Evolutionary conservation across 2,329 filamentous ascomycete genomes (phyloP), one percentile per base, ranked within the genome.

Genomic region (Dissoconium aciculare): DNA sequence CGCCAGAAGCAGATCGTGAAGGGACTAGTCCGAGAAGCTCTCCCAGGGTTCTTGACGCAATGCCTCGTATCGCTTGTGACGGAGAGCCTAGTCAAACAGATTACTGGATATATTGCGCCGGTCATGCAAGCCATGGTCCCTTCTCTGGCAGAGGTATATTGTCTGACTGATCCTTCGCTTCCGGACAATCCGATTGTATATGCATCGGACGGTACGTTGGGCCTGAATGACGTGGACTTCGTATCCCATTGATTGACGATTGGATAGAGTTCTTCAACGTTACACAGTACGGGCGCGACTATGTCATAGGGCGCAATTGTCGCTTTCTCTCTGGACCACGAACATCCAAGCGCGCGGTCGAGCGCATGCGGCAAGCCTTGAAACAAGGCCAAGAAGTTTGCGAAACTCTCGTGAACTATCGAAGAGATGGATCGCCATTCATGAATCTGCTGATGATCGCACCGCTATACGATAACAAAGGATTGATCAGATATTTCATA

Each of bases 141-240:
- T 2, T 56, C 54, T 19, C 34, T 63, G 17, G 59, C 58, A 16
- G 59, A 62, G 37, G 56, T 60, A 2, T 63, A 60, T 36, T 63
- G 59, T 33, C 45, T 63, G 5, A 54, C 55, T 2, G 59, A 62
- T 41, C 59, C 59, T 6, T 54, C 51, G 11, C 39, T 57, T 17
- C 44, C 49, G 6, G 59, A 62, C 38, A 61, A 60, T 36, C 58
- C 58, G 2, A 60, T 62, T 32, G 52, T 62, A 2, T 62, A 59
- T 39, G 58, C 58, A 17, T 59, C 55, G 11, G 53, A 60, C 37
- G 51, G 50, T 54, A 26, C 27, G n/a, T n/a, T n/a, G n/a, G n/a
- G n/a, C n/a, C n/a, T n/a, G n/a, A n/a, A n/a, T n/a, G n/a, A n/a
- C n/a, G n/a, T n/a, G n/a, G 42, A 9, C 11, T 11, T 14, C 14